Base-by-base conservation (phyloP, 177 flowering plant species). In the Vitis hybrid region DNA sequence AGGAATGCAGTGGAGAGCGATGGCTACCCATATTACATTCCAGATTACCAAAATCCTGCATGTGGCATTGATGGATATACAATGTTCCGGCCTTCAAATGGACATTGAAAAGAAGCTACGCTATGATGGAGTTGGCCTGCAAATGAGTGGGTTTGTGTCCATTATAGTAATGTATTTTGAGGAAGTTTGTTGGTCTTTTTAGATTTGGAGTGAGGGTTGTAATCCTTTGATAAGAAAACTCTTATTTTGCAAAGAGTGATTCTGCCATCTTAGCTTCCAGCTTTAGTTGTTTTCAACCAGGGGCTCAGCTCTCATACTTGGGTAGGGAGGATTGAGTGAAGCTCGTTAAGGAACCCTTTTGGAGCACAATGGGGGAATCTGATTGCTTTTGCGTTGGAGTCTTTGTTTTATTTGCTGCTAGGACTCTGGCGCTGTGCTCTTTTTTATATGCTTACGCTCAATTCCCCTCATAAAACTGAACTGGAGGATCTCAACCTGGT, bases 71-170 rank as follows among this genome's bases (percentile, higher is more conserved):
- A 85, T 60, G 87, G 94, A 50, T 93, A 86, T 65, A 39, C 85
- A 2, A 58, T 84, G 57, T 91, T 78, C 82, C 79, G 90, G 75
- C 93, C 97, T 49, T 80, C 90, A 51, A 84, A 80, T 75, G 87
- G 93, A 10, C 88, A 75, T 62, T 92, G 85, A 86, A 49, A 16
- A 45, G 22, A 16, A n/a, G 48, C 48, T n/a, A n/a, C 5, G 31
- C 18, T 13, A 14, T 29, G 59, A 51, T 2, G 66, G 60, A 15
- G 11, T 45, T 59, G 14, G 67, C 75, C 71, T 51, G 59, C 72
- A 59, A 70, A 60, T 45, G 55, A 16, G 57, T 13, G 66, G 70
- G 74, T 55, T n/a, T 2, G 16, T 54, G 5, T 29, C 45, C 51
- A 58, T 73, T 66, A 74, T 77, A 81, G 81, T 83, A 76, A 80